These are phyloP conservation scores for Teunomyces aglyptinius DNA, from an alignment of 805 yeast species.

Conservation along the genomic window DNA sequence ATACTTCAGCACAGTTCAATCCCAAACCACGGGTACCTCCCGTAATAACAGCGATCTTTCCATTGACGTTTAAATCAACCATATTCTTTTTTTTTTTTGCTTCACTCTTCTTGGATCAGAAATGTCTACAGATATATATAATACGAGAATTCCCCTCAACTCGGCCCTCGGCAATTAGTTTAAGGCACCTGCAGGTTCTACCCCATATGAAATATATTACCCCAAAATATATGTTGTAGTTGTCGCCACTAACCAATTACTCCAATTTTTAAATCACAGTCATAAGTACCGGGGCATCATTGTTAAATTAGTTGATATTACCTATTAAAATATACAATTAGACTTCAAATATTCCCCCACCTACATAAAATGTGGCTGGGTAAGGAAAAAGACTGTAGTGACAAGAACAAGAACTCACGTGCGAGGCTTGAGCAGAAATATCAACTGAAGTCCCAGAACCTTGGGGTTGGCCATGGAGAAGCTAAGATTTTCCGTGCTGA, in stretches of 20 bases:
- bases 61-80: slow-evolving; percentile 51
- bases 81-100: slow-evolving; percentile 15
- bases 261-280: not conserved
- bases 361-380: not conserved
- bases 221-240: not conserved
- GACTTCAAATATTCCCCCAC: not conserved
- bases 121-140: not conserved
- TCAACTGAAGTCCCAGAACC: slow-evolving; percentile 58
- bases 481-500: slow-evolving; percentile 20
- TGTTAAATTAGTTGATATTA: not conserved
- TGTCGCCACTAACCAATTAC: not conserved
- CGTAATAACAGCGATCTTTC: slow-evolving; percentile 64
- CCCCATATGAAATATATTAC: not conserved
- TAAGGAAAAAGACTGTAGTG: not conserved
- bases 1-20: slow-evolving; percentile 61
- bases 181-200: not conserved
- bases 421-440: slow-evolving; percentile 36
- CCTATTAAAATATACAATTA: not conserved
- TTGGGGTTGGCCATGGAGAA: slow-evolving; percentile 63
- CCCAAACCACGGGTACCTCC: slow-evolving; percentile 81
- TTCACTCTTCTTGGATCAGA: not conserved
- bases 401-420: not conserved
- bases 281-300: not conserved
- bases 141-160: slow-evolving; percentile 1
- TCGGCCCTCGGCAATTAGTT: not conserved